Base-by-base conservation (phyloP, 176 grass and related monocot species). In the Hordeum marinum region DNA sequence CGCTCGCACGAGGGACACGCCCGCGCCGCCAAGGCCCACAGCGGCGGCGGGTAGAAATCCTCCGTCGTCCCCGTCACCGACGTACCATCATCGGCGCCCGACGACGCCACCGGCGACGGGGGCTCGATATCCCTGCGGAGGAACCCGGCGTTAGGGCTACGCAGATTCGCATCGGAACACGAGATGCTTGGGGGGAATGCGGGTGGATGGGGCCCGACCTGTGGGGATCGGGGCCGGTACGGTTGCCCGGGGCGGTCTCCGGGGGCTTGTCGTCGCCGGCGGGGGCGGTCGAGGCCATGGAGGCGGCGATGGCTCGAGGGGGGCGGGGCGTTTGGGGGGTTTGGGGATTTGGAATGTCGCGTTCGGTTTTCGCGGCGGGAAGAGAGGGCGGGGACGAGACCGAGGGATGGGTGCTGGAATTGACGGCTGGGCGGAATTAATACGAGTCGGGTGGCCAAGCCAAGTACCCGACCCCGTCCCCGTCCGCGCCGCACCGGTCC, bases 191-290 rank as follows among this genome's bases (percentile, higher is more conserved):
- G 63, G 31, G 9, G 65, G 14, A 74, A 29, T 17, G 71, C 17
- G 32, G 72, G 12, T 75, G 8, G 65, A 9, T 18, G 11, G 29
- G 29, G 17, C 4, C 42, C 24, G 13, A 75, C 31, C 84, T 60
- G 10, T 61, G 13, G 43, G 68, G 43, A 17, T 31, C 62, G 46
- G 65, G 87, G 27, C 69, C 75, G 57, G 75, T 60, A 83, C 87
- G 89, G 68, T 75, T 84, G 12, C 57, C 81, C 74, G 89, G 77
- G 52, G 89, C 84, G 79, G 42, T 92, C 85, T 90, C 83, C 31
- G 78, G 35, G 18, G 81, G 82, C 69, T 91, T 79, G 58, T 84
- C 82, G 25, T 10, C 43, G 45, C 15, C 72, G 43, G 72, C 32
- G 8, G 66, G 17, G 21, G 54, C 15, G 4, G 36, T 12, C 26